Evolutionary conservation across 2,329 filamentous ascomycete species (phyloP).

Genomic region (Aspergillus ustus): DNA sequence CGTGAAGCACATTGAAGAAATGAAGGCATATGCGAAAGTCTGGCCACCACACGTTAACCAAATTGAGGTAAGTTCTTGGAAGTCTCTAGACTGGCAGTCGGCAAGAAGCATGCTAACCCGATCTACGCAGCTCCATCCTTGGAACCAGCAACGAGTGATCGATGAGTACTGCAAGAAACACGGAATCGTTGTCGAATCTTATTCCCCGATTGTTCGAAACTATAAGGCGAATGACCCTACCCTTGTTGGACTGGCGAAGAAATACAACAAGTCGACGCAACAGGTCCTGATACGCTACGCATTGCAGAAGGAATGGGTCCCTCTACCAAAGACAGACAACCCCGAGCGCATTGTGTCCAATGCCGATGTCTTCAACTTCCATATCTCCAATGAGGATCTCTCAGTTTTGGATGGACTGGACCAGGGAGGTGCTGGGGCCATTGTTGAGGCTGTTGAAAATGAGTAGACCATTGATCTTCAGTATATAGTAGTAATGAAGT

Average conservation of each 20-base stretch:
- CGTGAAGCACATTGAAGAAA: constrained; percentile 68
- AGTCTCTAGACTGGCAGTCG: background rate
- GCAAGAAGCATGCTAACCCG: constrained; percentile 22
- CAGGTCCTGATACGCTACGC: constrained; percentile 83
- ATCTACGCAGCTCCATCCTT: constrained; percentile 67
- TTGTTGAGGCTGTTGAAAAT: constrained; percentile 53
- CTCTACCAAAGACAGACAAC: constrained; percentile 75
- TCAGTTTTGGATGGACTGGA: constrained; percentile 56
- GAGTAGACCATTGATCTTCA: constrained; percentile 34
- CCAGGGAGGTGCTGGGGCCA: constrained; percentile 52
- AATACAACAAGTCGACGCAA: constrained; percentile 73
- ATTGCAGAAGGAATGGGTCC: constrained; percentile 76
- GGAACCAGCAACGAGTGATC: constrained; percentile 67
- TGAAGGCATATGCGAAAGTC: constrained; percentile 66
- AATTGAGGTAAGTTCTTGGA: constrained; percentile 63
- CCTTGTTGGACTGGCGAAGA: constrained; percentile 68
- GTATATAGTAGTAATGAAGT: constrained; percentile 13
- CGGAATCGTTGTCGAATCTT: constrained; percentile 59
- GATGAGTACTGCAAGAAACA: constrained; percentile 60
- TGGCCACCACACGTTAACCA: constrained; percentile 77
- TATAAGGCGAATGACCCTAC: constrained; percentile 72
- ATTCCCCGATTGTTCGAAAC: constrained; percentile 64
- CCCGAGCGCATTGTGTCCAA: constrained; percentile 70
- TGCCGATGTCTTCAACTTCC: constrained; percentile 64
- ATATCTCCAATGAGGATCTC: constrained; percentile 63